phyloP scores from a whole-genome alignment of 1,284 basidiomycete genomes.

The Moniliella sp. region DNA sequence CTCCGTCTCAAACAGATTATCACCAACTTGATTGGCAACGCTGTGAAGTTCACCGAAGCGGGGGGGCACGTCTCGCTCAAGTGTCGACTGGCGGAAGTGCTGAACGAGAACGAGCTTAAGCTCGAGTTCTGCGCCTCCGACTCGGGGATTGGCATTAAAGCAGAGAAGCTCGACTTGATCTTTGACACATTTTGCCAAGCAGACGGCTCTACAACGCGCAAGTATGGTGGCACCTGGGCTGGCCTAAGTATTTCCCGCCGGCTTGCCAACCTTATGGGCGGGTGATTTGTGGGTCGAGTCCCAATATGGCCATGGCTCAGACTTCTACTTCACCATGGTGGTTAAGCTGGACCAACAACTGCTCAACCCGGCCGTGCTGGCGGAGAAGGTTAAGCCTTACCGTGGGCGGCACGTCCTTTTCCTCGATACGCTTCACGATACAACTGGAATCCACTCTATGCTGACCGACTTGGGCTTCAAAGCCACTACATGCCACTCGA shows the following conservation, averaged over 20 bases:
- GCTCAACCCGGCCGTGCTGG: slow-evolving; percentile 17
- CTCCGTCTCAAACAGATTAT: slow-evolving; percentile 43
- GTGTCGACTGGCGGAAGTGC: slow-evolving; percentile 47
- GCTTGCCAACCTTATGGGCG: slow-evolving; percentile 87
- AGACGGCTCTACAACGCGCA: slow-evolving; percentile 48
- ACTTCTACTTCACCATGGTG: slow-evolving; percentile 82
- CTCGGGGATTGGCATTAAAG: slow-evolving; percentile 95
- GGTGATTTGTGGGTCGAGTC: slow-evolving; percentile 96
- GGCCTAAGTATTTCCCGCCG: slow-evolving; percentile 54
- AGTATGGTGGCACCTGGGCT: slow-evolving; percentile 91
- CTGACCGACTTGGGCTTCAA: slow-evolving; percentile 63
- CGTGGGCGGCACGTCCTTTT: slow-evolving; percentile 45
- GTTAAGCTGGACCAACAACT: slow-evolving; percentile 30
- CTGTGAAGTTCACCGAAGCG: slow-evolving; percentile 50
- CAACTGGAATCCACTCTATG: slow-evolving; percentile 53
- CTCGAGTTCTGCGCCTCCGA: slow-evolving; percentile 93
- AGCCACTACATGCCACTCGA: slow-evolving; percentile 54
- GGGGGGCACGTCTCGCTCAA: slow-evolving; percentile 80
- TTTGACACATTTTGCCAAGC: slow-evolving; percentile 99
- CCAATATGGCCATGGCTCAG: slow-evolving; percentile 63
- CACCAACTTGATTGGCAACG: slow-evolving; percentile 26
- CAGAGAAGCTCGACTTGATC: slow-evolving; percentile 92
- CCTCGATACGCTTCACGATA: slow-evolving; percentile 63
- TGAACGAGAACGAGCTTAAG: slow-evolving; percentile 54
- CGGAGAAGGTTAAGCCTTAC: slow-evolving; percentile 29